Evolutionary conservation across 139 green algal genomes (phyloP).

Genomic region (Nannochloris sp.): DNA sequence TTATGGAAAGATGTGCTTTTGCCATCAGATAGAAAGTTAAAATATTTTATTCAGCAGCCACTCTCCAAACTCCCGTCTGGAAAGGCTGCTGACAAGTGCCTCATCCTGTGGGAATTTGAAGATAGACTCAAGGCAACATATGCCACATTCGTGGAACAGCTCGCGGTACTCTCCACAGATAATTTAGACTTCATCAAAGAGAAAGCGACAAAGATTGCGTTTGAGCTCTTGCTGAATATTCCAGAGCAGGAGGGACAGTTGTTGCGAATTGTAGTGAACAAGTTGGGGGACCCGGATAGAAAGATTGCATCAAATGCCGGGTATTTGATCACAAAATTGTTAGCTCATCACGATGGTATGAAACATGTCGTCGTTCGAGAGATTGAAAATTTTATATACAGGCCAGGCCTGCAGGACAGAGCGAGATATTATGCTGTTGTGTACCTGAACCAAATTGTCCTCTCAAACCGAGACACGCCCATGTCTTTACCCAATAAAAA

Average conservation of each 20-base stretch:
- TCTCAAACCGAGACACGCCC: constrained; percentile 35
- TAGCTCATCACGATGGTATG: constrained; percentile 81
- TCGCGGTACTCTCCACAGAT: constrained; percentile 66
- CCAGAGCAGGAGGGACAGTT: constrained; percentile 56
- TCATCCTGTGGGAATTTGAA: constrained; percentile 78
- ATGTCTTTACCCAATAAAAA: constrained; percentile 30
- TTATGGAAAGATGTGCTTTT: constrained; percentile 73
- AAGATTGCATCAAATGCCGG: constrained; percentile 78
- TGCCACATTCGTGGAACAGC: constrained; percentile 41
- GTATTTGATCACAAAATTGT: constrained; percentile 70
- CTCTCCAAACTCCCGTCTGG: constrained; percentile 28
- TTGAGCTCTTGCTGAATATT: constrained; percentile 35
- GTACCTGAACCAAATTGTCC: constrained; percentile 86
- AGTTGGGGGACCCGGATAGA: constrained; percentile 80
- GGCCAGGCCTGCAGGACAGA: constrained; percentile 53
- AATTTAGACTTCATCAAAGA: constrained; percentile 81
- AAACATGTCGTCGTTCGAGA: constrained; percentile 72
- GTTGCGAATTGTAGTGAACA: constrained; percentile 81
- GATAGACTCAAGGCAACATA: constrained; percentile 77
- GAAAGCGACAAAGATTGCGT: constrained; percentile 45
- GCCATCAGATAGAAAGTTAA: constrained; percentile 75
- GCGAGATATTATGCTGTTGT: constrained; percentile 80
- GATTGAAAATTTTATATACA: constrained; percentile 81
- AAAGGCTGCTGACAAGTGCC: constrained; percentile 40
- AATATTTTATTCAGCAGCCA: constrained; percentile 44